Evolutionary conservation across 2,329 filamentous ascomycete species (phyloP).

Genomic region (Drechslerella dactyloides): DNA sequence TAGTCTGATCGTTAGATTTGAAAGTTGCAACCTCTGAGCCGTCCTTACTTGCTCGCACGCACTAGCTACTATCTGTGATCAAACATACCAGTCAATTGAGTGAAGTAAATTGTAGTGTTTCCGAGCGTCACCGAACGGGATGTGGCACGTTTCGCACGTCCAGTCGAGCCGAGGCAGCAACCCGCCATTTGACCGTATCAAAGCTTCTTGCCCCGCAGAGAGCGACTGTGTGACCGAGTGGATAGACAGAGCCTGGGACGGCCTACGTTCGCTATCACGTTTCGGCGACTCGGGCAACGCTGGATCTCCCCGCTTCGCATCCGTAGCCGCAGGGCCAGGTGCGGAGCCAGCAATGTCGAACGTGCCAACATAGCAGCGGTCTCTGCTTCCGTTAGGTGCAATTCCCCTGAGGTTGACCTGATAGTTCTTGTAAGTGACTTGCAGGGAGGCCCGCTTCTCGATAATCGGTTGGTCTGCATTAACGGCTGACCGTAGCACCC

Average conservation of each 20-base stretch:
- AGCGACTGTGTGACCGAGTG: constrained; percentile 7
- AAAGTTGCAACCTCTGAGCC: too few relatives aligned
- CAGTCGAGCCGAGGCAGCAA: constrained; percentile 36
- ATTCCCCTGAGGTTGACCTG: constrained; percentile 33
- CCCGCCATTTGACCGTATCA: constrained; percentile 37
- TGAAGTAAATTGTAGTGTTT: constrained; percentile 44
- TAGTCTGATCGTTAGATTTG: not conserved
- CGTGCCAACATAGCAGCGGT: constrained; percentile 38
- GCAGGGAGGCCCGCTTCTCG: constrained; percentile 11
- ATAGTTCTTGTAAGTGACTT: constrained; percentile 21
- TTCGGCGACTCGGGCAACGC: not conserved
- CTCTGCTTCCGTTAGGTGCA: constrained; percentile 13
- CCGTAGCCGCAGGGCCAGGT: not conserved
- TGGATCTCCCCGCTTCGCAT: constrained; percentile 1
- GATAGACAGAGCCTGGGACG: constrained; percentile 15
- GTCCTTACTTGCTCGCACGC: not conserved
- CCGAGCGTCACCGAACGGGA: constrained; percentile 39
- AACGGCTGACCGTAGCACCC: constrained; percentile 14
- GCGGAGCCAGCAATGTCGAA: constrained; percentile 9
- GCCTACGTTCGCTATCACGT: not conserved
- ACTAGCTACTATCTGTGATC: not conserved
- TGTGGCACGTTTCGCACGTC: constrained; percentile 28
- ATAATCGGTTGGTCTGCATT: constrained; percentile 1
- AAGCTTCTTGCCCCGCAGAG: constrained; percentile 22
- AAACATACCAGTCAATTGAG: constrained; percentile 37